Conservation (phyloP, 208 protist species). For the Crithidia brevicula region DNA sequence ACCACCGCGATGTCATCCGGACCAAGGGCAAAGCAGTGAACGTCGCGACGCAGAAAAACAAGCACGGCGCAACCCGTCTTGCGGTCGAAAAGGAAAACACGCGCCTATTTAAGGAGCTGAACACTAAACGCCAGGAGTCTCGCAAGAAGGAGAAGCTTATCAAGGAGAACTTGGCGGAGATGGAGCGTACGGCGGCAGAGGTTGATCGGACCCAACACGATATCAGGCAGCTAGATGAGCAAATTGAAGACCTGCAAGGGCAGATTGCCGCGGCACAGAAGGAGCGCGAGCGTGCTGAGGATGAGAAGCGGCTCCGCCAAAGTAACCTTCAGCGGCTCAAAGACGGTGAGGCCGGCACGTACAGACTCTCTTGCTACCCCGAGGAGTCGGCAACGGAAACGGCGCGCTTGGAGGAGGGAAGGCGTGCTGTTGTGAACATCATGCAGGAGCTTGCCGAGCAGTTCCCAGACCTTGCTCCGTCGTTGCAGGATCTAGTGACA, state of each 20-base stretch:
- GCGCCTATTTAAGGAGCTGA: slow-evolving; percentile 89
- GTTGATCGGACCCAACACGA: slow-evolving; percentile 79
- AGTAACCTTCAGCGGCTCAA: slow-evolving; percentile 81
- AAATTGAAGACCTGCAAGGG: slow-evolving; percentile 72
- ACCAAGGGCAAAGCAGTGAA: slow-evolving; percentile 92
- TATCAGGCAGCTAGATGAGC: slow-evolving; percentile 64
- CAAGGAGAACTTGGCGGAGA: slow-evolving; percentile 80
- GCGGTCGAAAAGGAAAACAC: slow-evolving; percentile 89
- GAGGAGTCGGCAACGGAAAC: slow-evolving; percentile 58
- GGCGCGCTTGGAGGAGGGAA: slow-evolving; percentile 65
- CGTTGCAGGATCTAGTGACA: slow-evolving; percentile 68
- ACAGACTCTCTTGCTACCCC: slow-evolving; percentile 76
- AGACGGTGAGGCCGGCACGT: slow-evolving; percentile 83
- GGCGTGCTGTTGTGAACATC: slow-evolving; percentile 59
- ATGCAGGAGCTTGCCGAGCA: slow-evolving; percentile 74
- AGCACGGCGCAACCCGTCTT: slow-evolving; percentile 67
- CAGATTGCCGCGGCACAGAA: slow-evolving; percentile 59
- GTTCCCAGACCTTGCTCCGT: slow-evolving; percentile 75
- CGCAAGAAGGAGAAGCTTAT: slow-evolving; percentile 79
- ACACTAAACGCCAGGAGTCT: slow-evolving; percentile 84
- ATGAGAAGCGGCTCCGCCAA: slow-evolving; percentile 83
- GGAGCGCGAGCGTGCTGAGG: slow-evolving; percentile 71
- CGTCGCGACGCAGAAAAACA: slow-evolving; percentile 62
- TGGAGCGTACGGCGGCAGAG: slow-evolving; percentile 78
- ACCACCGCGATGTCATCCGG: slow-evolving; percentile 93